Evolutionary conservation across 2,329 filamentous ascomycete genomes (phyloP).

Genomic region (Nannizzia gypsea): DNA sequence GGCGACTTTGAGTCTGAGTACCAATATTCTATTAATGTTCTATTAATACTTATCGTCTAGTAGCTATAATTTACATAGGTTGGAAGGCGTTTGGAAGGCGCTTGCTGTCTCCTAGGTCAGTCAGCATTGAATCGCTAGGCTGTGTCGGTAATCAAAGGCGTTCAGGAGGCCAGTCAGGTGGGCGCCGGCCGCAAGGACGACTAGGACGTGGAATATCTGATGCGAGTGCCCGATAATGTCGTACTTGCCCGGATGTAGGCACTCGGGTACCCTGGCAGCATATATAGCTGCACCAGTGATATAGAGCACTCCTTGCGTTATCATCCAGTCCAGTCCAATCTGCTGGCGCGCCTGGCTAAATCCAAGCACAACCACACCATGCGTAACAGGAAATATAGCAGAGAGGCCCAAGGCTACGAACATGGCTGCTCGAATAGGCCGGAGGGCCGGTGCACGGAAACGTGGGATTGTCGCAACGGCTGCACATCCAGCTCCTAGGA

Average conservation of each 20-base stretch:
- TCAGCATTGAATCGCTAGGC: slow-evolving; percentile 42
- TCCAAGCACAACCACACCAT: slow-evolving; percentile 60
- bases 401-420: slow-evolving; percentile 80
- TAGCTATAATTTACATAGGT: neutral
- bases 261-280: slow-evolving; percentile 73
- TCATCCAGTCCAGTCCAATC: slow-evolving; percentile 70
- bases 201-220: slow-evolving; percentile 88
- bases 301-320: slow-evolving; percentile 72
- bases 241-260: slow-evolving; percentile 62
- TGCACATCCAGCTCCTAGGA: slow-evolving; percentile 64
- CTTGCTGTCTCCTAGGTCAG: too few relatives aligned
- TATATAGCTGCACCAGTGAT: slow-evolving; percentile 78
- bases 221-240: slow-evolving; percentile 91
- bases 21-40: too few relatives aligned
- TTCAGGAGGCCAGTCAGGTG: slow-evolving; percentile 72
- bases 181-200: slow-evolving; percentile 66
- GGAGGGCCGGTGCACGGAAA: slow-evolving; percentile 73
- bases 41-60: neutral
- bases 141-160: slow-evolving; percentile 79
- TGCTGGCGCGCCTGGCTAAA: slow-evolving; percentile 52
- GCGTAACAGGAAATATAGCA: slow-evolving; percentile 69
- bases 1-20: neutral
- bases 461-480: slow-evolving; percentile 65
- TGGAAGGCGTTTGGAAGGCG: too few relatives aligned
- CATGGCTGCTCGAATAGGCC: slow-evolving; percentile 76